Percentiles rank a stretch among this genome's conserved stretches.
Conservation (phyloP, 2,329 filamentous ascomycete species). For the Eutypella sp. region DNA sequence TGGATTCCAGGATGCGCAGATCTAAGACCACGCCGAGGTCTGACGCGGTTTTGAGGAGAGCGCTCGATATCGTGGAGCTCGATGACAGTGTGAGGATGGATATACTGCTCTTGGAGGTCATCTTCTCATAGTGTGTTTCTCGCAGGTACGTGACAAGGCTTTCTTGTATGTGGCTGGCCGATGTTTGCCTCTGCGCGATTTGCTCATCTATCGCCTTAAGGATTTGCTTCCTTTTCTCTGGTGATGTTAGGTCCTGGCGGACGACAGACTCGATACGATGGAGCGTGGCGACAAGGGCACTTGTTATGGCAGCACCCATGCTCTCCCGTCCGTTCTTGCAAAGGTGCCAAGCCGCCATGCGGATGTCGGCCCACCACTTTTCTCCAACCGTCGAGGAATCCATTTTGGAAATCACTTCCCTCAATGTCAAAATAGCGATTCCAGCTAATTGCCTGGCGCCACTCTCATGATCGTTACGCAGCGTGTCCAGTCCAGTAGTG, state of each 20-base stretch:
- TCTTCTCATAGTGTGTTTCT: slow-evolving; percentile 9
- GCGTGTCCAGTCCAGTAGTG: slow-evolving; percentile 37
- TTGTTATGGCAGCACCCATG: slow-evolving; percentile 58
- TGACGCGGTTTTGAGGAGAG: slow-evolving; percentile 38
- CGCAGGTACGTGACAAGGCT: slow-evolving; percentile 32
- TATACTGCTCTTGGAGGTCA: slow-evolving; percentile 23
- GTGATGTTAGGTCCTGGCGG: slow-evolving; percentile 15
- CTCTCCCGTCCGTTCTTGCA: slow-evolving; percentile 62
- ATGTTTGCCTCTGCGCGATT: slow-evolving; percentile 9
- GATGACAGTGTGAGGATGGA: slow-evolving; percentile 57
- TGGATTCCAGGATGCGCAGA: slow-evolving; percentile 60
- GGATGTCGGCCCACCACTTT: slow-evolving; percentile 51
- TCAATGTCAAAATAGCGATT: slow-evolving; percentile 45
- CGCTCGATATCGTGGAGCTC: slow-evolving; percentile 54
- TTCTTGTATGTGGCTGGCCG: slow-evolving; percentile 24
- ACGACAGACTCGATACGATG: slow-evolving; percentile 28
- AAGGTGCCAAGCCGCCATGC: slow-evolving; percentile 57
- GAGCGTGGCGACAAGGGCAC: slow-evolving; percentile 42
- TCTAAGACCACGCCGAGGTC: slow-evolving; percentile 37
- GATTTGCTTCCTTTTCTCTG: slow-evolving; percentile 20
- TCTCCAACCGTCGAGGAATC: slow-evolving; percentile 23
- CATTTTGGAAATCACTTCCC: slow-evolving; percentile 37
- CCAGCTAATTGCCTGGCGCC: slow-evolving; percentile 55
- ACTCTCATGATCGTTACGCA: slow-evolving; percentile 54
- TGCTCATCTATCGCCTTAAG: slow-evolving; percentile 19